phyloP scores from a whole-genome alignment of 441 rosid species.

The Brassica balearica region DNA sequence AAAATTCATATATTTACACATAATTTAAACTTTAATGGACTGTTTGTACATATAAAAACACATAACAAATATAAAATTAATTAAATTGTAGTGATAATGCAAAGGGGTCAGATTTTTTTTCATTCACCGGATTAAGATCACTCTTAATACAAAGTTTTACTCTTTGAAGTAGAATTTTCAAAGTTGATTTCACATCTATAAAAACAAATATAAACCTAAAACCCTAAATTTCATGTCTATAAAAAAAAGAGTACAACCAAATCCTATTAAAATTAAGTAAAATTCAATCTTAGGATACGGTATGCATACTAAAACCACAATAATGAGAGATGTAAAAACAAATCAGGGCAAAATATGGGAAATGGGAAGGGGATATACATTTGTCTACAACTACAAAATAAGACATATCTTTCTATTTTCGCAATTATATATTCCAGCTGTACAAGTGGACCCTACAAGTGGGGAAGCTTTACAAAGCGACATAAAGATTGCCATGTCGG shows the following conservation, averaged over 20 bases:
- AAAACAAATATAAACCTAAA: background rate
- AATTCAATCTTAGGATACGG: background rate
- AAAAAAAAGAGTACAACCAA: background rate
- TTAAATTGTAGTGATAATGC: background rate
- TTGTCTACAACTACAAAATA: constrained; percentile 21
- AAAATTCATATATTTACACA: background rate
- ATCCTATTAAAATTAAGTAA: background rate
- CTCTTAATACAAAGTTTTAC: background rate
- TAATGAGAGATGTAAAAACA: background rate
- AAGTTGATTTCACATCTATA: background rate
- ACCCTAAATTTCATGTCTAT: background rate
- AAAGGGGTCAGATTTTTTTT: background rate
- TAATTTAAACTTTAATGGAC: background rate
- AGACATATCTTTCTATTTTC: constrained; percentile 30
- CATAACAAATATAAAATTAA: background rate
- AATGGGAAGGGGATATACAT: constrained; percentile 9
- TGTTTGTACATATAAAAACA: background rate
- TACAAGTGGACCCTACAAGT: constrained; percentile 13
- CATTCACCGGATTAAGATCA: background rate
- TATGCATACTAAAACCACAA: background rate
- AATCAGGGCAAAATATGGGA: constrained; percentile 1
- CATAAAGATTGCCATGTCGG: constrained; percentile 48
- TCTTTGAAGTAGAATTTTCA: background rate
- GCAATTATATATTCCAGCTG: constrained; percentile 28
- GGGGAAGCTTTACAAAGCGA: constrained; percentile 27